Base-by-base conservation (phyloP, 2,329 filamentous ascomycete genomes). In the Hirsutella thompsonii region DNA sequence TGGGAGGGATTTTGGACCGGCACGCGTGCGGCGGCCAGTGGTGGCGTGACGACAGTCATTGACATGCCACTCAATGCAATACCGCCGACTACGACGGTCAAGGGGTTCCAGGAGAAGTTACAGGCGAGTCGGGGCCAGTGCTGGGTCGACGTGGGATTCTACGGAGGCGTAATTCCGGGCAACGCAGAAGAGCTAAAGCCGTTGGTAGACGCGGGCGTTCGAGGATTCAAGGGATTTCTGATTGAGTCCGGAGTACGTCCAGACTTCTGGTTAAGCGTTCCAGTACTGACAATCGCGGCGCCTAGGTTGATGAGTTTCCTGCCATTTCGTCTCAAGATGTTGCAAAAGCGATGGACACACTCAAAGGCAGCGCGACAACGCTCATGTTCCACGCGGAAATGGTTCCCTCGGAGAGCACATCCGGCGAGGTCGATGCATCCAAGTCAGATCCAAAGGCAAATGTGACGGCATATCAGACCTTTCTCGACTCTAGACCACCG, bases 371-470 rank as follows among this genome's bases (percentile, higher is more conserved):
- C 41, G 74, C 86, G 16, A 96, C 92, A 2, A 94, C 88, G 0
- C 78, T 96, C 52, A 96, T 98, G 90, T 98, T 98, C 67, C 92
- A 98, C 57, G 92, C 92, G 42, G 92, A 98, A 62, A 96, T 95
- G 88, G 81, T 93, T n/a, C 85, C 87, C 16, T 20, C 36, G 36
- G 36, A 37, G 83, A 89, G 14, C 32, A 14, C 5, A 14, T 14
- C 30, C 49, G 66, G 83, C 38, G 76, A 78, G 49, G 88, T 23
- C 14, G 5, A 32, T 36, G 19, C 23, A 6, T 11, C 23, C 23
- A 26, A 43, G 32, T 29, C 30, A 32, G 32, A 19, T 28, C 13
- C 20, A n/a, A 28, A 18, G 28, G 87, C 86, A 14, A 77, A 82
- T 10, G 67, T 89, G 20, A 81, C 80, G 40, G 69, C 80, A 23